Evolutionary conservation across 768 basidiomycete genomes (phyloP), one percentile per base, ranked within the genome.

Genomic region (Lactarius quietus): DNA sequence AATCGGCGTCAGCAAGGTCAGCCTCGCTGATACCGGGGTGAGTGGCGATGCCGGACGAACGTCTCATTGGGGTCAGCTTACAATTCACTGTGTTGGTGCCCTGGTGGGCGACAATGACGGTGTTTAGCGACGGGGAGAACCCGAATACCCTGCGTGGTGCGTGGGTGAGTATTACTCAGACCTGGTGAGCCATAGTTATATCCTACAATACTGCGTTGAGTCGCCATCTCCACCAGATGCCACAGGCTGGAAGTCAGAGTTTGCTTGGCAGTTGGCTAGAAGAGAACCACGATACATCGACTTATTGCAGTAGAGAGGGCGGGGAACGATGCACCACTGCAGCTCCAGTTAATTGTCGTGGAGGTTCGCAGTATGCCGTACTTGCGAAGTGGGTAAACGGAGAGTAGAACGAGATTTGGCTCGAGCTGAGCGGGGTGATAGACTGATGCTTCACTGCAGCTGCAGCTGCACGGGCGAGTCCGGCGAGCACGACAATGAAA

Each of bases 161-260:
- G 15, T 41, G 14, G 20, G 31, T 43, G 26, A 62, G 55, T 20
- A 36, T 43, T 15, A 26, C 26, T 31, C 33, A 12, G 17, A 36
- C 15, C 3, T 0, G 3, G 8, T 33, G 38, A 35, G 35, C 18
- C 8, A 4, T 6, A 7, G 14, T 26, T 15, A 18, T 17, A n/a
- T 54, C 73, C 26, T 38, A 82, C 80, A 84, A 68, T 77, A 83
- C 64, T 83, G 83, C 2, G 74, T 70, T 0, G 56, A 57, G 53
- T 68, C 64, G 7, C 81, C 83, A 57, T 84, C 73, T 6, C 83
- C 84, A 12, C 83, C 83, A 12, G 80, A 75, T 3, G 80, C 82
- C 29, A 80, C 72, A 0, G 83, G 82, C 33, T 76, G 58, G 65
- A 86, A 86, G n/a, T 67, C 62, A 6, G 81, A 72, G 69, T 81